A percentile compares a stretch with the other conserved stretches of the same genome.
phyloP scores from a whole-genome alignment of 2,329 filamentous ascomycete species.

The Exserohilum turcica region DNA sequence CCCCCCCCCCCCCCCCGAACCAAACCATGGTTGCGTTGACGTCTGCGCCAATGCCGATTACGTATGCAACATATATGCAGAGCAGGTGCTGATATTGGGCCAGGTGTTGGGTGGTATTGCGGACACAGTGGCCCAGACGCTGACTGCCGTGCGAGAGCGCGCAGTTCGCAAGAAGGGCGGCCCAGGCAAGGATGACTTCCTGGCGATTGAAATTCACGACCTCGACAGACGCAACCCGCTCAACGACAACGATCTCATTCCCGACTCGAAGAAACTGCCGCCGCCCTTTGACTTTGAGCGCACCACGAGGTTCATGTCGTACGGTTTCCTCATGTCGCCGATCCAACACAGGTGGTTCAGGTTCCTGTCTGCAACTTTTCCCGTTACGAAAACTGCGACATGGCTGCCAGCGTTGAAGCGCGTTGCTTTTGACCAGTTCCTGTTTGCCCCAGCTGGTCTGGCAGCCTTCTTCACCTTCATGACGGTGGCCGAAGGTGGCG shows the following conservation, averaged over 20 bases:
- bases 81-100: conserved; percentile 12
- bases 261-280: conserved; percentile 65
- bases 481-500: conserved; percentile 93
- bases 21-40: not conserved
- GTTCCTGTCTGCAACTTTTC: conserved; percentile 81
- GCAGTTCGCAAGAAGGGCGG: conserved; percentile 70
- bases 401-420: conserved; percentile 83
- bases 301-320: conserved; percentile 92
- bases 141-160: conserved; percentile 79
- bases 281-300: conserved; percentile 95
- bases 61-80: not conserved
- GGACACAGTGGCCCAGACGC: conserved; percentile 92
- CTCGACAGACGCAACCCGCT: conserved; percentile 79
- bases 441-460: conserved; percentile 89
- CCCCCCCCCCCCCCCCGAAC: not conserved
- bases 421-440: conserved; percentile 87
- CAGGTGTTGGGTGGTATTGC: conserved; percentile 84
- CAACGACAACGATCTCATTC: conserved; percentile 68
- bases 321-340: conserved; percentile 95
- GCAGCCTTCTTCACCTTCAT: conserved; percentile 92
- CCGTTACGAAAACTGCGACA: conserved; percentile 73
- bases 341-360: conserved; percentile 95
- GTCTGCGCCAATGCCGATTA: not conserved
- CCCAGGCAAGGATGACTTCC: conserved; percentile 67
- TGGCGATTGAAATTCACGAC: conserved; percentile 88